A percentile compares a stretch with the other conserved stretches of the same genome.
Evolutionary conservation across 2,329 filamentous ascomycete species (phyloP).

Genomic region (Westerdykella sp.): DNA sequence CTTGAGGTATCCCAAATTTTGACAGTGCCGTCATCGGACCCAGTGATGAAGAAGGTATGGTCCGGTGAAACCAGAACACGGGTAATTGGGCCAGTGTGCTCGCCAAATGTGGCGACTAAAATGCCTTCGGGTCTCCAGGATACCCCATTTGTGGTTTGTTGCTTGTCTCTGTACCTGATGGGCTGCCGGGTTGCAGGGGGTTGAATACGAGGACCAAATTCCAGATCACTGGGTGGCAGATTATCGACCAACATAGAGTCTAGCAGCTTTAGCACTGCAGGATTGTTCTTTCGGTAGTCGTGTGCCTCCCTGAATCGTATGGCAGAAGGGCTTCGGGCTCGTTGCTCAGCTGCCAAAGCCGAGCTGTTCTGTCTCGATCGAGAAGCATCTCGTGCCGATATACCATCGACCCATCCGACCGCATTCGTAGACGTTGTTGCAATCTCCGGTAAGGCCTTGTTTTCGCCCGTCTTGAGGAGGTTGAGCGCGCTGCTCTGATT

Average conservation of each 20-base stretch:
- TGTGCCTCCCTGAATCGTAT: constrained; percentile 60
- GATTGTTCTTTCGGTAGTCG: constrained; percentile 75
- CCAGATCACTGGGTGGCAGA: constrained; percentile 54
- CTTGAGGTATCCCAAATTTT: constrained; percentile 90
- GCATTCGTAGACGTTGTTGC: constrained; percentile 58
- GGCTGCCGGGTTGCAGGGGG: constrained; percentile 53
- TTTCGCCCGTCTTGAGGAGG: constrained; percentile 53
- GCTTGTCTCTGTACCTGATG: constrained; percentile 51
- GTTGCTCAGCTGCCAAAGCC: constrained; percentile 28
- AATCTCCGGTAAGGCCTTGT: constrained; percentile 59
- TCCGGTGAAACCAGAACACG: constrained; percentile 79
- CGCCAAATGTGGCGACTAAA: constrained; percentile 80
- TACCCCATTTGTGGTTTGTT: constrained; percentile 44
- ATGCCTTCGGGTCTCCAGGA: constrained; percentile 80
- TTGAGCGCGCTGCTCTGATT: constrained; percentile 54
- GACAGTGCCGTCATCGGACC: constrained; percentile 81
- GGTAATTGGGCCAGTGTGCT: constrained; percentile 78
- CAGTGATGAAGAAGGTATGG: constrained; percentile 90
- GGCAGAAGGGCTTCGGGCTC: constrained; percentile 26
- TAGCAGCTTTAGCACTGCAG: constrained; percentile 57
- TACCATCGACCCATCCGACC: constrained; percentile 58
- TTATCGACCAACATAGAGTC: constrained; percentile 75
- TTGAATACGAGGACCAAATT: constrained; percentile 74
- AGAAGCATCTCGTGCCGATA: constrained; percentile 28
- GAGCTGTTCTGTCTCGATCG: constrained; percentile 23